These are phyloP conservation scores for Lithocarpus polystachyus DNA, from an alignment of 306 rosid genomes.

Conservation along the genomic window DNA sequence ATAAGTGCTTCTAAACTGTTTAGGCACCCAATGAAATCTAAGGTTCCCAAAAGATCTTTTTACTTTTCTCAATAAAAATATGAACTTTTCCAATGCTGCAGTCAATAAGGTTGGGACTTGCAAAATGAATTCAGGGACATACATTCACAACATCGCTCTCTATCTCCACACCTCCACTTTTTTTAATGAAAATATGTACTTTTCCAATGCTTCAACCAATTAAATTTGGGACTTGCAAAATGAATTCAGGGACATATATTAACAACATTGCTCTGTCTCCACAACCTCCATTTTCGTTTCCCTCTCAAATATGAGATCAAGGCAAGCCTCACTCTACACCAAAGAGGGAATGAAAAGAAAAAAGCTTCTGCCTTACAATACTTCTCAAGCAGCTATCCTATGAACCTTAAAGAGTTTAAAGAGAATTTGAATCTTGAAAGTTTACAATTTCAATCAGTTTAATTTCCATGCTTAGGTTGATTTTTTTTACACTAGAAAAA, in stretches of 20 bases:
- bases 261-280: not conserved
- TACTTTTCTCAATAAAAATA: not conserved
- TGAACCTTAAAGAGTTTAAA: not conserved
- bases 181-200: not conserved
- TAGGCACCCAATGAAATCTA: not conserved
- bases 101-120: not conserved
- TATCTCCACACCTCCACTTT: not conserved
- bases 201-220: not conserved
- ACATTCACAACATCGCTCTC: not conserved
- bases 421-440: not conserved
- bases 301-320: not conserved
- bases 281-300: not conserved
- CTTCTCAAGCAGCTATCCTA: not conserved
- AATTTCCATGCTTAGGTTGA: not conserved
- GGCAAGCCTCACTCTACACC: not conserved
- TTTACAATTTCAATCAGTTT: not conserved
- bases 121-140: not conserved
- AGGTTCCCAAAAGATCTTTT: not conserved
- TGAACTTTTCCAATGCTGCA: not conserved
- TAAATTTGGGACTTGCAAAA: not conserved
- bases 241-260: not conserved
- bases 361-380: not conserved
- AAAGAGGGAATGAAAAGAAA: not conserved
- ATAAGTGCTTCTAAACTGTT: not conserved
- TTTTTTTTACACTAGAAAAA: not conserved